Evolutionary conservation across 768 basidiomycete genomes (phyloP), one percentile per base, ranked within the genome.

Genomic region (Lactifluus volemus): DNA sequence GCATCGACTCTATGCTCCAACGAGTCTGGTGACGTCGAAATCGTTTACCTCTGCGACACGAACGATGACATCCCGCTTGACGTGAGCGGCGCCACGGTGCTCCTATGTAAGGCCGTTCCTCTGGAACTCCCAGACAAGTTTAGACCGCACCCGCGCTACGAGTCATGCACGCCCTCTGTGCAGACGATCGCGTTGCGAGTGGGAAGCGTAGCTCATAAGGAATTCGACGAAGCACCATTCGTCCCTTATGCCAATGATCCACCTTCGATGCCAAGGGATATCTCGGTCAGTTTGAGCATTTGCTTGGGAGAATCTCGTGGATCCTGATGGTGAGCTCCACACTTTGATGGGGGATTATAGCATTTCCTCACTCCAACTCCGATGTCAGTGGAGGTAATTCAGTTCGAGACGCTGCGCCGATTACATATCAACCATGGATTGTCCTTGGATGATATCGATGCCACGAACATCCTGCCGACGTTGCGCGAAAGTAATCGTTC

Each of bases 241-340:
- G 70, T 86, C 6, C 85, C 86, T 2, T 81, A 81, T 55, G 75
- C 80, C 0, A 85, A 89, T 65, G 86, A 88, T 49, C 76, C 3
- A 66, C 50, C 0, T 89, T 89, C 63, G 65, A 81, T 53, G 71
- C 69, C 38, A 34, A 49, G 3, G 66, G 53, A 15, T 79, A 86
- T 63, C 66, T 71, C 2, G 55, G 67, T 14, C 74, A 79, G 5
- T 79, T 85, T 68, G 68, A 67, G 9, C 67, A 2, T 74, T 83
- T 54, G 76, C 77, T 0, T 89, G 88, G 87, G 77, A 82, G 63
- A 30, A 55, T 1, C 42, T 75, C 58, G 62, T 63, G 32, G 73
- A 77, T 63, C 73, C 77, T 32, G 78, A 81, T 61, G 59, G 81
- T 80, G 63, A 69, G 77, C 67, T 14, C 19, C 5, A 45, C 12